Evolutionary conservation across 2,329 filamentous ascomycete genomes (phyloP), one percentile per base, ranked within the genome.

Genomic region (Paracamarosporium sp.): DNA sequence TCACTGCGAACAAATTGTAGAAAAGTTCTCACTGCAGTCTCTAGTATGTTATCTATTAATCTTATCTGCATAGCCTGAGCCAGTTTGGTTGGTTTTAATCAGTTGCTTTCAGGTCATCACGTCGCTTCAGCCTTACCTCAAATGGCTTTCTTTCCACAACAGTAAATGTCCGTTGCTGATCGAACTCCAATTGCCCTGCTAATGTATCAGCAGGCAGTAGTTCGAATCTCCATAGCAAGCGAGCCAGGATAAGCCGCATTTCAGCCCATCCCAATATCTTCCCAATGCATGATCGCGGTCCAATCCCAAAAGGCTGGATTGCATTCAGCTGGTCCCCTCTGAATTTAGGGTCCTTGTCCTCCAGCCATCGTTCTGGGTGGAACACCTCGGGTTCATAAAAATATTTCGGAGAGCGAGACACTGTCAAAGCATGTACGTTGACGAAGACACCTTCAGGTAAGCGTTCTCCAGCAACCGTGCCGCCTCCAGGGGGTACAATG

Each of bases 261-360:
- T 65, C 61, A 15, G 55, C 63, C 44, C 70, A 71, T 6, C 66
- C 65, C 38, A 55, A 25, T 28, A 27, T 24, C n/a, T 46, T 28
- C 12, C 53, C 55, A 2, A 57, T 45, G 30, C 55, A 57, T 2
- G n/a, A 15, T 7, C 45, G 38, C 40, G 48, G 48, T 9, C 48
- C 55, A 12, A 47, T n/a, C 2, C 38, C 25, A 40, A 53, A 53
- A 5, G 48, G 47, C 25, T 53, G 28, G 11, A 30, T 30, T 5
- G 28, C 28, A 30, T 30, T 30, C 28, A 6, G 28, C 11, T 30
- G 28, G 11, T 30, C 28, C 28, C 5, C 11, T 30, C 28, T 11
- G 28, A 30, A 30, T 11, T 30, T 11, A 11, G 28, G 6, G 28
- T 11, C 11, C 28, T 30, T 30, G 6, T 30, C 11, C 11, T 30